phyloP scores from a whole-genome alignment of 257 asterid genomes.

The Petrea volubilis region DNA sequence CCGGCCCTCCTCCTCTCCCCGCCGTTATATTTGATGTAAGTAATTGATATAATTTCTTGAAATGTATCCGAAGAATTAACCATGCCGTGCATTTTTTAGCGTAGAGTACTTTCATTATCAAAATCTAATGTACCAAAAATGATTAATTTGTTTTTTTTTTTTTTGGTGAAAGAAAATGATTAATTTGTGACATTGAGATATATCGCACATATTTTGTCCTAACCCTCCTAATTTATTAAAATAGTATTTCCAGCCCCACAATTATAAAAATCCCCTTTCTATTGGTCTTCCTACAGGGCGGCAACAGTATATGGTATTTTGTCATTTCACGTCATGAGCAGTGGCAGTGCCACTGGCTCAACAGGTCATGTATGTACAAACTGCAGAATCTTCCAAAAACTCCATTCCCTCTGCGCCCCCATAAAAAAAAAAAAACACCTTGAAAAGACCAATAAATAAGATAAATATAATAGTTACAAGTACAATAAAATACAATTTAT shows the following conservation, averaged over 20 bases:
- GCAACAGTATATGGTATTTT: constrained; percentile 1
- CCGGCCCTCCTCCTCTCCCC: too few relatives aligned
- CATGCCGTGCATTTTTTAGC: too few relatives aligned
- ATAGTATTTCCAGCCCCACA: not conserved
- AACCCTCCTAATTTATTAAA: not conserved
- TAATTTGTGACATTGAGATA: not conserved
- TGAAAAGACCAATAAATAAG: not conserved
- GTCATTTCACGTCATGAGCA: constrained; percentile 16
- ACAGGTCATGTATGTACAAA: not conserved
- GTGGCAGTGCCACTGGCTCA: too few relatives aligned
- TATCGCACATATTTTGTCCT: not conserved
- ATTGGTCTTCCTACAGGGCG: not conserved
- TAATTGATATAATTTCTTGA: too few relatives aligned
- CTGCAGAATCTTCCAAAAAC: constrained; percentile 22
- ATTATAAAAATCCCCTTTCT: constrained; percentile 4
- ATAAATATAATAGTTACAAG: not conserved
- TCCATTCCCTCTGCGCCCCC: not conserved
- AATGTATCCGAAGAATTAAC: too few relatives aligned
- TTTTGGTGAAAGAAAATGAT: not conserved
- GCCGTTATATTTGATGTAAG: too few relatives aligned
- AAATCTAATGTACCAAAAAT: too few relatives aligned
- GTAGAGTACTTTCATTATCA: too few relatives aligned
- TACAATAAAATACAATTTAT: too few relatives aligned
- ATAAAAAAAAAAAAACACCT: too few relatives aligned
- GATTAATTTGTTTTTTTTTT: too few relatives aligned